Evolutionary conservation across 2,329 filamentous ascomycete genomes (phyloP).

Genomic region (Neopestalotiopsis rosae): DNA sequence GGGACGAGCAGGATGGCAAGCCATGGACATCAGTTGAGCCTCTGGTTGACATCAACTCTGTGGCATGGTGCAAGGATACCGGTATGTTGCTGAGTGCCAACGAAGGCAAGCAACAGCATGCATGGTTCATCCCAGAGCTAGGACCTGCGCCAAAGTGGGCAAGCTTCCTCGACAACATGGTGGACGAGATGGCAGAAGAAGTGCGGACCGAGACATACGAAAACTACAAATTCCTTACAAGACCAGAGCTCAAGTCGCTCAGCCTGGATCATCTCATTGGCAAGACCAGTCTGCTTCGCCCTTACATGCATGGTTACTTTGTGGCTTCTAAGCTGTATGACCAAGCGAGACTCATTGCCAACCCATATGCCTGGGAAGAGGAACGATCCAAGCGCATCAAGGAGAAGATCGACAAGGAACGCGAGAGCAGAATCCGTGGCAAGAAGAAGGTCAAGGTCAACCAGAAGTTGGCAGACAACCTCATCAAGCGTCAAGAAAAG

Average conservation of each 20-base stretch:
- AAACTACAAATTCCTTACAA: slow-evolving; percentile 97
- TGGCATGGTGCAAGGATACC: slow-evolving; percentile 89
- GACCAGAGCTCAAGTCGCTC: slow-evolving; percentile 82
- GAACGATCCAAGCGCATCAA: slow-evolving; percentile 89
- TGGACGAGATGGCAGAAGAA: slow-evolving; percentile 97
- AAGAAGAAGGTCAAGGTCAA: slow-evolving; percentile 99
- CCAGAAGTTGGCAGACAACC: slow-evolving; percentile 77
- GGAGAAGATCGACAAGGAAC: slow-evolving; percentile 95
- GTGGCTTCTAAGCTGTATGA: slow-evolving; percentile 95
- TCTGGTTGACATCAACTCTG: slow-evolving; percentile 90
- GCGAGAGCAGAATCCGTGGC: slow-evolving; percentile 91
- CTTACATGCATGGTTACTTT: slow-evolving; percentile 99
- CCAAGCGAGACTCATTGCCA: slow-evolving; percentile 88
- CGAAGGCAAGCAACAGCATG: slow-evolving; percentile 89
- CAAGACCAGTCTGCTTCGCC: slow-evolving; percentile 85
- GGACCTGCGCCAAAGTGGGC: slow-evolving; percentile 96
- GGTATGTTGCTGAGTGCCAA: slow-evolving; percentile 98
- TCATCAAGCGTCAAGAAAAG: slow-evolving; percentile 68
- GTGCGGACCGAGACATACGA: slow-evolving; percentile 85
- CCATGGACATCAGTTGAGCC: slow-evolving; percentile 98
- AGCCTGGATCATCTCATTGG: slow-evolving; percentile 89
- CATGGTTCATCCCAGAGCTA: slow-evolving; percentile 92
- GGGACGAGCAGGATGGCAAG: slow-evolving; percentile 81
- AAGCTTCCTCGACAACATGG: slow-evolving; percentile 93
- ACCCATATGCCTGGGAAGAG: slow-evolving; percentile 93